Percentiles rank a stretch among this genome's conserved stretches.
Conservation (phyloP, 2,329 filamentous ascomycete genomes). For the Periconia sp. region DNA sequence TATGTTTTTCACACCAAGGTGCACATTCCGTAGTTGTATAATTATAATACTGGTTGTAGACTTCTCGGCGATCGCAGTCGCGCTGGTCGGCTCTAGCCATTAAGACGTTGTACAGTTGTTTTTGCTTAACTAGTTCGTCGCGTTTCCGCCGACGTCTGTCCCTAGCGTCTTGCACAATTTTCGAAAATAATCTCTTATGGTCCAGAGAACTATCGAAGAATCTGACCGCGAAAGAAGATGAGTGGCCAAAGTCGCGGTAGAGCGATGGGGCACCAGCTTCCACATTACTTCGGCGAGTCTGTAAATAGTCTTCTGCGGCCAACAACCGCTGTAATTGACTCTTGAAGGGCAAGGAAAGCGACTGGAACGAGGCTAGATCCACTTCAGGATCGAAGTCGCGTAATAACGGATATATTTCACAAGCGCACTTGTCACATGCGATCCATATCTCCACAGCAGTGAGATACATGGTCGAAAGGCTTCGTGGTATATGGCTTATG, state of each 20-base stretch:
- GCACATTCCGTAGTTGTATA: constrained; percentile 11
- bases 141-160: constrained; percentile 17
- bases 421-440: constrained; percentile 55
- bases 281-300: constrained; percentile 25
- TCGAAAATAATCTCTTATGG: constrained; percentile 41
- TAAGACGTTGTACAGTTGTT: constrained; percentile 12
- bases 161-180: constrained; percentile 47
- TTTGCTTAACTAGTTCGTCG: constrained; percentile 17
- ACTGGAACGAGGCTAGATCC: constrained; percentile 42
- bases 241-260: constrained; percentile 41
- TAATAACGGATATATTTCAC: constrained; percentile 45
- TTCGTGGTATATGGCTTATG: constrained; percentile 44
- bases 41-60: constrained; percentile 1
- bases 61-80: constrained; percentile 4
- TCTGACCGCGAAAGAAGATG: constrained; percentile 49
- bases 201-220: constrained; percentile 51
- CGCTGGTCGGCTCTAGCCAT: constrained; percentile 11
- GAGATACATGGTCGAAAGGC: constrained; percentile 58
- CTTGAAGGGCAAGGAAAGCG: constrained; percentile 49
- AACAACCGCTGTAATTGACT: constrained; percentile 51
- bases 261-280: constrained; percentile 28
- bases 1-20: constrained; percentile 35
- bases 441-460: constrained; percentile 62
- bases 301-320: constrained; percentile 53
- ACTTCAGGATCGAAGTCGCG: constrained; percentile 53